phyloP scores from a whole-genome alignment of 140 eudicot genomes.

The Oenanthe javanica region DNA sequence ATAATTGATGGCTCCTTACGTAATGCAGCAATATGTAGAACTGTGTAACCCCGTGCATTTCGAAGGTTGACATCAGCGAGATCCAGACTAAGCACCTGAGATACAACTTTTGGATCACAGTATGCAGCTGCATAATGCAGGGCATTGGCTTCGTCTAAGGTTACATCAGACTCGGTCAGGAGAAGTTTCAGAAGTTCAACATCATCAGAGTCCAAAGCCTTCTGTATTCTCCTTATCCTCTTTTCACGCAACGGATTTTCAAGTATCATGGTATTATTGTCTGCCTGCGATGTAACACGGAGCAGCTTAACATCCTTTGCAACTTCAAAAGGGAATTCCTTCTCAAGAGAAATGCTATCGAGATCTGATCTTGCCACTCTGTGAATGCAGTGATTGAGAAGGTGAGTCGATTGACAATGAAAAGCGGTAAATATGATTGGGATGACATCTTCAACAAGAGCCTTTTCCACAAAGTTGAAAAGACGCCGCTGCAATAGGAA shows the following conservation, averaged over 20 bases:
- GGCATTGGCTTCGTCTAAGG: constrained; percentile 56
- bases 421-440: constrained; percentile 42
- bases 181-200: constrained; percentile 60
- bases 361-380: constrained; percentile 51
- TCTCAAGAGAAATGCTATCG: constrained; percentile 38
- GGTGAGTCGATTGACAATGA: constrained; percentile 39
- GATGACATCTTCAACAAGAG: constrained; percentile 52
- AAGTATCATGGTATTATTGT: constrained; percentile 10
- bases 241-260: constrained; percentile 29
- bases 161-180: constrained; percentile 45
- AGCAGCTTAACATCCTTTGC: constrained; percentile 29
- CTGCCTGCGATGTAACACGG: constrained; percentile 18
- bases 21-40: constrained; percentile 68
- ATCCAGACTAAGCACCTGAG: constrained; percentile 42
- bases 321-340: constrained; percentile 41
- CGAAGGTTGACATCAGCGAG: constrained; percentile 43
- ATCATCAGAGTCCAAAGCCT: constrained; percentile 60
- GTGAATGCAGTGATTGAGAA: constrained; percentile 43
- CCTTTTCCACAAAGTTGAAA: constrained; percentile 51
- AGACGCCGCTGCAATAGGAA: constrained; percentile 47
- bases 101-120: constrained; percentile 59
- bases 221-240: constrained; percentile 39
- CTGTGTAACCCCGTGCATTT: constrained; percentile 51
- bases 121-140: constrained; percentile 58
- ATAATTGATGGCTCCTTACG: constrained; percentile 58